Conservation (phyloP, 2,329 filamentous ascomycete genomes). For the Botrytis paeoniae region DNA sequence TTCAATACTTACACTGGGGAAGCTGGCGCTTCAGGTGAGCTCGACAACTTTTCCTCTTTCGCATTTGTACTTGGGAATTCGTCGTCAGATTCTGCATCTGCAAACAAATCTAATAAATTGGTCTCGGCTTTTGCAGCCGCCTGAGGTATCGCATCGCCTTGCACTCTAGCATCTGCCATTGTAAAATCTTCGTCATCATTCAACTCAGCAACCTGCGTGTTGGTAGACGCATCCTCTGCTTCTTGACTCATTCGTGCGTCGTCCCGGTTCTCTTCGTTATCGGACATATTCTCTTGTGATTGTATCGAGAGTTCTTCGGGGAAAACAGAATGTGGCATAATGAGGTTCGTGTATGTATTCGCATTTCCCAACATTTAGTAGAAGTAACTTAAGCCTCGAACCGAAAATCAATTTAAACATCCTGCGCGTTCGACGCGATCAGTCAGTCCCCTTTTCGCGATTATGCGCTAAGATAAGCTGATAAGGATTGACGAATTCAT, state of each 20-base stretch:
- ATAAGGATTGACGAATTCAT: background rate
- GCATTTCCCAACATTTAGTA: too few species aligned
- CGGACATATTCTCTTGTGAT: constrained; percentile 40
- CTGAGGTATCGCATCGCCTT: constrained; percentile 19
- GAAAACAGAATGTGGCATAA: constrained; percentile 48
- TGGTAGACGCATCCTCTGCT: constrained; percentile 13
- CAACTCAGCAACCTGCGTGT: constrained; percentile 22
- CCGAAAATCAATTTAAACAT: constrained; percentile 17
- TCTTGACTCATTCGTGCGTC: constrained; percentile 18
- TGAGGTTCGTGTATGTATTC: background rate
- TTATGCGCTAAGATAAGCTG: constrained; percentile 18
- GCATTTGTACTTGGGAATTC: constrained; percentile 53
- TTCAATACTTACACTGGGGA: constrained; percentile 44
- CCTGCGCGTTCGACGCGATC: constrained; percentile 15
- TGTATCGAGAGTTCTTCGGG: constrained; percentile 35
- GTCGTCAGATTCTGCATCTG: constrained; percentile 57
- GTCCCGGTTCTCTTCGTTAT: constrained; percentile 37
- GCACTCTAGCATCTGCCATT: constrained; percentile 29
- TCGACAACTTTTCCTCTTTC: constrained; percentile 43
- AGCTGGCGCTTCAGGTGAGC: constrained; percentile 44
- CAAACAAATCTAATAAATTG: constrained; percentile 59
- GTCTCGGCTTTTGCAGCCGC: constrained; percentile 34
- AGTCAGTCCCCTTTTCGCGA: background rate
- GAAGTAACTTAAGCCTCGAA: background rate
- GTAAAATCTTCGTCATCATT: constrained; percentile 31